Percentiles rank a stretch among this genome's conserved stretches.
phyloP scores from a whole-genome alignment of 2,329 filamentous ascomycete species.

The Colletotrichum sojae region DNA sequence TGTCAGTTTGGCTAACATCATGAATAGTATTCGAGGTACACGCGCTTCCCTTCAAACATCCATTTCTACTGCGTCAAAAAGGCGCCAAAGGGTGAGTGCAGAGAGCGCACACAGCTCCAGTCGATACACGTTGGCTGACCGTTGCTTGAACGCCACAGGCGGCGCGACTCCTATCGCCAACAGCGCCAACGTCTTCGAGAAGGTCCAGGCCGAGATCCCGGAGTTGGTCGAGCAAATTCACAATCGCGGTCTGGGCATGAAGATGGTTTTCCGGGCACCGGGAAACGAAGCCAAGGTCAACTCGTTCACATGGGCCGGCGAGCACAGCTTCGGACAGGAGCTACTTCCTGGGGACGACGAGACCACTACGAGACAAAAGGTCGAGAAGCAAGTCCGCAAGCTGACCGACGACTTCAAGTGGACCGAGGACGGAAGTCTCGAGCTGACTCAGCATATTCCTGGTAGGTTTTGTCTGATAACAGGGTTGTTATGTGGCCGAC shows the following conservation, averaged over 20 bases:
- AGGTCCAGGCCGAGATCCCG: slow-evolving; percentile 39
- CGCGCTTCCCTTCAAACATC: slow-evolving; percentile 40
- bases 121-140: neutral
- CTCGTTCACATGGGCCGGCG: slow-evolving; percentile 40
- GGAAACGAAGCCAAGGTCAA: slow-evolving; percentile 41
- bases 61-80: slow-evolving; percentile 42
- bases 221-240: slow-evolving; percentile 39
- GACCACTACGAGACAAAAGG: slow-evolving; percentile 25
- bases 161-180: slow-evolving; percentile 40
- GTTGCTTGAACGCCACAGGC: slow-evolving; percentile 1
- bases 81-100: slow-evolving; percentile 18
- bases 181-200: slow-evolving; percentile 37
- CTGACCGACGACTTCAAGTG: slow-evolving; percentile 39
- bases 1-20: neutral
- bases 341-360: slow-evolving; percentile 44
- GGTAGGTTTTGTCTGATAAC: neutral
- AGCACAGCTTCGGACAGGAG: slow-evolving; percentile 48
- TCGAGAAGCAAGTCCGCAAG: slow-evolving; percentile 39
- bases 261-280: slow-evolving; percentile 42
- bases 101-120: no score
- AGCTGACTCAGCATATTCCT: slow-evolving; percentile 41
- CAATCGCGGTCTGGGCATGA: slow-evolving; percentile 42
- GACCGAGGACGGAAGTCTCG: slow-evolving; percentile 36
- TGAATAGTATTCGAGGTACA: slow-evolving; percentile 41
- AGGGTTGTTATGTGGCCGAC: neutral